Evolutionary conservation across 768 basidiomycete species (phyloP).

Genomic region (Boletellus emodensis): DNA sequence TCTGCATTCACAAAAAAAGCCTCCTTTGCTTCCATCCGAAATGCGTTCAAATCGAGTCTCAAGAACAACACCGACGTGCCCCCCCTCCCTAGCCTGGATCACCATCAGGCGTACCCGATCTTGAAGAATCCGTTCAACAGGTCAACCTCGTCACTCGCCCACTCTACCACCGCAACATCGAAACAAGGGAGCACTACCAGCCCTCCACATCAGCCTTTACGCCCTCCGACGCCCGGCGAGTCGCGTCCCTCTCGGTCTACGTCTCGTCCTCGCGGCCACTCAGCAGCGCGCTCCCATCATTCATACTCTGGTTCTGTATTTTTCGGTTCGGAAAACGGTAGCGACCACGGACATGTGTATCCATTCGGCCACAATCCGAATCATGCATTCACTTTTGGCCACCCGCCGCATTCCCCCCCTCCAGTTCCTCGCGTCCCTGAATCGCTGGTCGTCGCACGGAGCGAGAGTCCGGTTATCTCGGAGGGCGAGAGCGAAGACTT

Average conservation of each 20-base stretch:
- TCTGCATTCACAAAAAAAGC: conserved; percentile 74
- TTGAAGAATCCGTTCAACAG: conserved; percentile 81
- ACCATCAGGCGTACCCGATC: conserved; percentile 59
- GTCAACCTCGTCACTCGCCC: conserved; percentile 69
- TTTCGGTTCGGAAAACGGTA: conserved; percentile 65
- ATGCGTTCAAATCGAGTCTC: conserved; percentile 67
- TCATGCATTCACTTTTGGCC: conserved; percentile 23
- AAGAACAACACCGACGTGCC: conserved; percentile 61
- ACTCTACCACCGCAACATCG: conserved; percentile 38
- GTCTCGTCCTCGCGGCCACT: conserved; percentile 54
- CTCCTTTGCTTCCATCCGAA: conserved; percentile 82
- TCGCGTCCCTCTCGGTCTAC: conserved; percentile 29
- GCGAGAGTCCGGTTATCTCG: conserved; percentile 51
- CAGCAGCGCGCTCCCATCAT: conserved; percentile 66
- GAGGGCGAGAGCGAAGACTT: conserved; percentile 61
- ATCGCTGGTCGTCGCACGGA: conserved; percentile 45
- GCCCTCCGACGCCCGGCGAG: conserved; percentile 60
- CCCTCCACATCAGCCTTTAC: conserved; percentile 43
- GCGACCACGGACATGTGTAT: conserved; percentile 54
- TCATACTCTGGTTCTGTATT: conserved; percentile 75
- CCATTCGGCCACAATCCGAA: conserved; percentile 29
- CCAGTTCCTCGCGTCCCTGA: conserved; percentile 78
- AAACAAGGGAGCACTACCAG: conserved; percentile 43
- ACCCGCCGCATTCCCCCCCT: conserved; percentile 54
- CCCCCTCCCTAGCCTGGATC: conserved; percentile 69